Conservation (phyloP, 768 basidiomycete genomes). For the Lactifluus pinguis region DNA sequence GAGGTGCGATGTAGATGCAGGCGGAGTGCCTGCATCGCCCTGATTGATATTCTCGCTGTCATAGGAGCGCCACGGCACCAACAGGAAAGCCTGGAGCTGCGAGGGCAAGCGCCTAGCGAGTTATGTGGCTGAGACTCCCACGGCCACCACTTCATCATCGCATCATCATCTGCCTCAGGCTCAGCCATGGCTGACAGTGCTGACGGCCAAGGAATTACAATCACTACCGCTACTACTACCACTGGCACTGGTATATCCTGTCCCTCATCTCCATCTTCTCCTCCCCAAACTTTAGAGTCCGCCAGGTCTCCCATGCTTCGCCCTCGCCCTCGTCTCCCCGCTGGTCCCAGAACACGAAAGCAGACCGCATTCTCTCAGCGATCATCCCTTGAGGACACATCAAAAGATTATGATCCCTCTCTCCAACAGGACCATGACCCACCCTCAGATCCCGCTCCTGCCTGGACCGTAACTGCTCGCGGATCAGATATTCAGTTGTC, state of each 20-base stretch:
- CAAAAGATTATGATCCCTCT: background rate
- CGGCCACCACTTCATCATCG: too few relatives aligned
- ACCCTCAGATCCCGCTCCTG: background rate
- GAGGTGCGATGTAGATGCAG: constrained; percentile 35
- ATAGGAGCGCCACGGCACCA: constrained; percentile 47
- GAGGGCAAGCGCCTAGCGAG: too few relatives aligned
- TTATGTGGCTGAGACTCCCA: too few relatives aligned
- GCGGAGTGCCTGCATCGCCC: background rate
- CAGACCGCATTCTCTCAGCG: background rate
- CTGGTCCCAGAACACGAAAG: constrained; percentile 12
- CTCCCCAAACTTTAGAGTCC: background rate
- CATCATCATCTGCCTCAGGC: background rate
- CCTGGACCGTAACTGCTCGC: background rate
- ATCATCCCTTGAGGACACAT: background rate
- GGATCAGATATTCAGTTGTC: background rate
- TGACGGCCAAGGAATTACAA: background rate
- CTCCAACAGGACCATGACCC: background rate
- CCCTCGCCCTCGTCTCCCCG: constrained; percentile 13
- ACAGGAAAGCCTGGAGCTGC: too few relatives aligned
- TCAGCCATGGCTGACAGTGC: background rate
- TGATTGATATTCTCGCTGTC: constrained; percentile 24
- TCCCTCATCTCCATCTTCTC: background rate
- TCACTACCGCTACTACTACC: background rate
- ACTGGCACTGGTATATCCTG: background rate
- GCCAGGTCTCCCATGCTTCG: background rate